phyloP scores from a whole-genome alignment of 2,329 filamentous ascomycete genomes.

The Ustilaginoidea virens region DNA sequence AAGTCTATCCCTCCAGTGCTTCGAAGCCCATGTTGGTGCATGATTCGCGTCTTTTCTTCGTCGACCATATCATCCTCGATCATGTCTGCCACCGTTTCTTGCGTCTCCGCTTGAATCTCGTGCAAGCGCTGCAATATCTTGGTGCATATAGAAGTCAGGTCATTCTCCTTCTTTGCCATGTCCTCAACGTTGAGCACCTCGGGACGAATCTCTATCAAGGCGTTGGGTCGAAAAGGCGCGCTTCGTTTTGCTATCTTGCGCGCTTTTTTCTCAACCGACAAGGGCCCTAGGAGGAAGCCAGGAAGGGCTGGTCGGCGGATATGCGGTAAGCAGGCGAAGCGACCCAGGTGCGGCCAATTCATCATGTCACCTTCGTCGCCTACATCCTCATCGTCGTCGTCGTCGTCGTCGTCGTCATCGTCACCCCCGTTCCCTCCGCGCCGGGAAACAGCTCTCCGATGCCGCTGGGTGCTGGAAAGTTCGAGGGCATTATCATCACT shows the following conservation, averaged over 20 bases:
- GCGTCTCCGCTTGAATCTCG: slow-evolving; percentile 28
- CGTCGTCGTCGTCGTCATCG: slow-evolving; percentile 35
- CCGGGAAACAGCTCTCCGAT: slow-evolving; percentile 20
- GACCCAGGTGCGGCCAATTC: slow-evolving; percentile 77
- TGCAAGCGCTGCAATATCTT: slow-evolving; percentile 52
- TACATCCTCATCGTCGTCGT: slow-evolving; percentile 39
- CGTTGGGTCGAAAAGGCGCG: slow-evolving; percentile 53
- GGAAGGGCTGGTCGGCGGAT: slow-evolving; percentile 62
- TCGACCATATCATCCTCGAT: slow-evolving; percentile 31
- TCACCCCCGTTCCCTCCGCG: slow-evolving; percentile 27
- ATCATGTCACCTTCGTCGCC: slow-evolving; percentile 63
- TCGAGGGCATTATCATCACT: slow-evolving; percentile 34
- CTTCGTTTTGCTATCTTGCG: slow-evolving; percentile 56
- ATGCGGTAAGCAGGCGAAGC: slow-evolving; percentile 56
- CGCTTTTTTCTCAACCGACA: slow-evolving; percentile 75
- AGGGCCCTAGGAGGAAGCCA: slow-evolving; percentile 73
- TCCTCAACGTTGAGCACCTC: slow-evolving; percentile 64
- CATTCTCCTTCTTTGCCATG: slow-evolving; percentile 61
- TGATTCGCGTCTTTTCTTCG: slow-evolving; percentile 32
- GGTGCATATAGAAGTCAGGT: slow-evolving; percentile 64
- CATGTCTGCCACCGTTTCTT: slow-evolving; percentile 27
- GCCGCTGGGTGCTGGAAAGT: slow-evolving; percentile 32
- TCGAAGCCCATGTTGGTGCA: slow-evolving; percentile 50
- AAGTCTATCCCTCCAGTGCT: slow-evolving; percentile 59
- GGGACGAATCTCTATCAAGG: slow-evolving; percentile 56